Percentiles rank a stretch among this genome's conserved stretches.
phyloP scores from a whole-genome alignment of 1,284 basidiomycete genomes.

The Gymnopus androsaceus region DNA sequence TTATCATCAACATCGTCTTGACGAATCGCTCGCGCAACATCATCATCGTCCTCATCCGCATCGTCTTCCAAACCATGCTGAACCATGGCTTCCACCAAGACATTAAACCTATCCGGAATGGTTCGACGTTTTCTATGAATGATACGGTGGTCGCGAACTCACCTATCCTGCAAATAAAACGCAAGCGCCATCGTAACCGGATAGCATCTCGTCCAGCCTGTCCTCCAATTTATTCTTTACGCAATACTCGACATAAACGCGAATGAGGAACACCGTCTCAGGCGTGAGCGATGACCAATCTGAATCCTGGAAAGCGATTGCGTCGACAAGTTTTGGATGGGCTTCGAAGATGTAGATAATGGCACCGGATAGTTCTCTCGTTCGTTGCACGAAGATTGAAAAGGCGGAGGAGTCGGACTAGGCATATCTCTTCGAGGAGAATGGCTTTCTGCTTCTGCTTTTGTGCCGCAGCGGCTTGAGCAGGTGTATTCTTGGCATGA shows the following conservation, averaged over 20 bases:
- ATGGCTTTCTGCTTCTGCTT: constrained; percentile 32
- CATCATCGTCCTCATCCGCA: constrained; percentile 34
- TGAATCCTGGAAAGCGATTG: constrained; percentile 63
- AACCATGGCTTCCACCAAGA: constrained; percentile 50
- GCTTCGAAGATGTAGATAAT: constrained; percentile 37
- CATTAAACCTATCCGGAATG: constrained; percentile 77
- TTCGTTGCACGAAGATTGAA: constrained; percentile 39
- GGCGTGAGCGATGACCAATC: constrained; percentile 80
- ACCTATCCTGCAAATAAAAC: constrained; percentile 75
- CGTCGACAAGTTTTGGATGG: constrained; percentile 24
- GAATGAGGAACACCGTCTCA: constrained; percentile 80
- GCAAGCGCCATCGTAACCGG: constrained; percentile 88
- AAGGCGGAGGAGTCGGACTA: constrained; percentile 33
- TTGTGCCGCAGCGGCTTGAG: constrained; percentile 1
- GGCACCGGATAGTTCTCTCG: constrained; percentile 41
- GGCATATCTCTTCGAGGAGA: constrained; percentile 9
- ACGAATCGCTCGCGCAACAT: constrained; percentile 40
- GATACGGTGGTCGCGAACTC: too few relatives aligned
- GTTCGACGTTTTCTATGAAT: too few relatives aligned
- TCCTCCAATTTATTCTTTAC: constrained; percentile 53
- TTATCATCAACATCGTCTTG: constrained; percentile 47
- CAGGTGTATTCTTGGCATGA: constrained; percentile 13
- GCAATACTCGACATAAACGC: constrained; percentile 86
- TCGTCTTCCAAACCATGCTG: constrained; percentile 35
- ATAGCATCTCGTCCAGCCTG: constrained; percentile 65